Evolutionary conservation across 352 stramenopile genomes (phyloP).

Genomic region (Pelagophyceae sp.): DNA sequence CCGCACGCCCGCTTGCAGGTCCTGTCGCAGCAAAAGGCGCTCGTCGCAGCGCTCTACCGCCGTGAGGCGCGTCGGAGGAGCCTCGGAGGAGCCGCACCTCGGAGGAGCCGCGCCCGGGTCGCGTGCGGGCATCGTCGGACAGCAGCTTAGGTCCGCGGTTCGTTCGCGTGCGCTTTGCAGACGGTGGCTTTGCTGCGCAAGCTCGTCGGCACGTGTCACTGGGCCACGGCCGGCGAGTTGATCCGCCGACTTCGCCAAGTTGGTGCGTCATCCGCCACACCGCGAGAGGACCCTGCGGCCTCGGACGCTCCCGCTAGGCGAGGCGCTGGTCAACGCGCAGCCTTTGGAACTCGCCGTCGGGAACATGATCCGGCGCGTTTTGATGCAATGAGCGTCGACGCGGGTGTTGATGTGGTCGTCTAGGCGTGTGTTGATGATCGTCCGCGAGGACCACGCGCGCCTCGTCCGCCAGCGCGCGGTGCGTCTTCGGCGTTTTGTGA

Average conservation of each 20-base stretch:
- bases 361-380: background rate
- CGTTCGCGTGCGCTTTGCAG: background rate
- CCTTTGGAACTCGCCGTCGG: background rate
- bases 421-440: too few relatives aligned
- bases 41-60: background rate
- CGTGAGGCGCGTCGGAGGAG: background rate
- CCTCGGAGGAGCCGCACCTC: too few relatives aligned
- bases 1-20: too few relatives aligned
- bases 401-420: too few relatives aligned
- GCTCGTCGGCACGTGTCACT: background rate
- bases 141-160: background rate
- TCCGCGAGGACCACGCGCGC: background rate
- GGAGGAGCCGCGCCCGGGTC: too few relatives aligned
- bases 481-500: background rate
- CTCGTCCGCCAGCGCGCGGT: background rate
- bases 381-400: too few relatives aligned
- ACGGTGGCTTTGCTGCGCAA: background rate
- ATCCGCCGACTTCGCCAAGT: too few relatives aligned
- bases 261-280: too few relatives aligned
- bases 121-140: too few relatives aligned
- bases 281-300: too few relatives aligned
- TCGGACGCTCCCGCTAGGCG: too few relatives aligned
- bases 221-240: background rate
- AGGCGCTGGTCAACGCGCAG: background rate
- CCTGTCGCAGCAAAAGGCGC: background rate